Evolutionary conservation across 257 asterid genomes (phyloP).

Genomic region (Solanum commersonii): DNA sequence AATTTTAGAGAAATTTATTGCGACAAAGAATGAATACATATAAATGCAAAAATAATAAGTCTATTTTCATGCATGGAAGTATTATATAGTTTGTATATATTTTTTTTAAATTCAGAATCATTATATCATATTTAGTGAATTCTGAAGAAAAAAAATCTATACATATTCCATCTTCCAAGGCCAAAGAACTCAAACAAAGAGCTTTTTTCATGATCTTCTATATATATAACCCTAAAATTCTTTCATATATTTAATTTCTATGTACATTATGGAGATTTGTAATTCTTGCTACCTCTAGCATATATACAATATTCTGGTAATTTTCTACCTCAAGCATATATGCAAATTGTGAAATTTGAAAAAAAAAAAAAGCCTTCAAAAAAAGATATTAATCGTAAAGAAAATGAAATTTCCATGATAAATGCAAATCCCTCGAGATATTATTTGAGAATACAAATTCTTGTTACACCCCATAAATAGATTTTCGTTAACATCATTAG

Average conservation of each 20-base stretch:
- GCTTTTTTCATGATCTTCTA: not conserved
- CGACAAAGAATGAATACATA: not conserved
- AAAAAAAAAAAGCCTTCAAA: too few species aligned
- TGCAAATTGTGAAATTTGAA: not conserved
- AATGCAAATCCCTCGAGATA: not conserved
- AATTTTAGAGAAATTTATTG: not conserved
- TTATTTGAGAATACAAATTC: not conserved
- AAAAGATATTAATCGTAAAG: not conserved
- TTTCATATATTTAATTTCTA: not conserved
- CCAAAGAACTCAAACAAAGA: not conserved
- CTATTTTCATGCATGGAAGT: not conserved
- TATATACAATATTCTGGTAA: not conserved
- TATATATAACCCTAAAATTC: not conserved
- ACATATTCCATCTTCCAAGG: slow-evolving; percentile 10
- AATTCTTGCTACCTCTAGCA: not conserved
- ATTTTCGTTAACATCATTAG: not conserved
- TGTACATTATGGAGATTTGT: not conserved
- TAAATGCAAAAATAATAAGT: not conserved
- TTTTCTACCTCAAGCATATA: not conserved
- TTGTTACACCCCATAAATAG: not conserved
- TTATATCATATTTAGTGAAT: not conserved
- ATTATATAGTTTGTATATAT: not conserved
- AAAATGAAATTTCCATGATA: not conserved
- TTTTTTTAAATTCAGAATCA: not conserved
- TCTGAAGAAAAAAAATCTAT: slow-evolving; percentile 9